phyloP scores from a whole-genome alignment of 805 yeast genomes.

The Candida succiphila region DNA sequence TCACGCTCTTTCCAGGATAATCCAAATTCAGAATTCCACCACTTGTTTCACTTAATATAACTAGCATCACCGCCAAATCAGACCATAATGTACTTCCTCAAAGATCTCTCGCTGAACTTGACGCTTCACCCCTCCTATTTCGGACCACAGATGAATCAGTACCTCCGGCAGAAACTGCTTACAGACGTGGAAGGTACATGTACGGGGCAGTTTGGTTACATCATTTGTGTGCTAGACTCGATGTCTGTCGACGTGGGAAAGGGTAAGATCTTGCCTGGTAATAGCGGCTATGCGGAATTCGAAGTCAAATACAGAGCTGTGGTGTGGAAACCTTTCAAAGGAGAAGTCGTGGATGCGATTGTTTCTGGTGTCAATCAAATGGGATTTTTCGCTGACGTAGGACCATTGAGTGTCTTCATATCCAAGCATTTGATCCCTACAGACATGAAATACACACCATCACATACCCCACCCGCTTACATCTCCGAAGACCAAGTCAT shows the following conservation, averaged over 20 bases:
- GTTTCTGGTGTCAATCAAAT: constrained; percentile 89
- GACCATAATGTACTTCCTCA: constrained; percentile 32
- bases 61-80: too few relatives aligned
- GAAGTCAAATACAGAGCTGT: constrained; percentile 94
- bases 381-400: constrained; percentile 98
- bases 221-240: constrained; percentile 90
- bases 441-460: constrained; percentile 88
- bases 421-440: constrained; percentile 91
- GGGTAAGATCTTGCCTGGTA: constrained; percentile 77
- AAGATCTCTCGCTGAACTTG: constrained; percentile 84
- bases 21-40: too few relatives aligned
- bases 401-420: constrained; percentile 90
- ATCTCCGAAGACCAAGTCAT: constrained; percentile 91
- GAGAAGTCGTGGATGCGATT: constrained; percentile 96
- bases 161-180: constrained; percentile 75
- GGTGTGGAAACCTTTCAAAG: constrained; percentile 97
- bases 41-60: too few relatives aligned
- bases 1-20: too few relatives aligned
- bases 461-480: constrained; percentile 97
- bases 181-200: constrained; percentile 98
- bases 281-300: constrained; percentile 91
- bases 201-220: constrained; percentile 97
- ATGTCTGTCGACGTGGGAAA: constrained; percentile 92
- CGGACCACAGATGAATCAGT: constrained; percentile 97
- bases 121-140: constrained; percentile 96